Evolutionary conservation across 129 eudicot genomes (phyloP).

Genomic region (Escallonia rubra): DNA sequence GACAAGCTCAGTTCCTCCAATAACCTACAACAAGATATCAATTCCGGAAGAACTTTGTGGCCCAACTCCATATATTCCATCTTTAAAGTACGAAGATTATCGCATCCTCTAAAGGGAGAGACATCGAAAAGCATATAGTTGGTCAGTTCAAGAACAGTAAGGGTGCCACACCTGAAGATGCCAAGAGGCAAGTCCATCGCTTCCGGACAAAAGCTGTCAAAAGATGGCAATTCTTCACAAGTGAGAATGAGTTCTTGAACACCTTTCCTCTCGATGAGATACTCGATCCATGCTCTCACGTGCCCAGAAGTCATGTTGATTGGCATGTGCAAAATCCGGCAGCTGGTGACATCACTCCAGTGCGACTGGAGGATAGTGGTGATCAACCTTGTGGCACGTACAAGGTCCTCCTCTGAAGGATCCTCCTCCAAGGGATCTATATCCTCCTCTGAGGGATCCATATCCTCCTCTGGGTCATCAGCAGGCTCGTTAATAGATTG

Average conservation of each 20-base stretch:
- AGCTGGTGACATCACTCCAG: not conserved
- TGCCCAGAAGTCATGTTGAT: not conserved
- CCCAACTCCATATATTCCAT: not conserved
- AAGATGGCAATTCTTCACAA: not conserved
- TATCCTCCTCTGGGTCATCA: no score
- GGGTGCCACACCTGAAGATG: not conserved
- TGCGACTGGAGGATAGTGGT: not conserved
- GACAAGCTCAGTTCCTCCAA: constrained; percentile 1
- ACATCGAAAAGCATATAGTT: not conserved
- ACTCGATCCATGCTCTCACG: not conserved
- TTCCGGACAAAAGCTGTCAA: not conserved
- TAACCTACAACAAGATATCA: not conserved
- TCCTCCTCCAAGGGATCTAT: not conserved
- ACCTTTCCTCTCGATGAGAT: not conserved
- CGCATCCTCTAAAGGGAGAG: constrained; percentile 2
- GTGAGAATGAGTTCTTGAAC: not conserved
- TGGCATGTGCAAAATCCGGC: constrained; percentile 1
- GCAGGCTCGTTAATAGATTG: not conserved
- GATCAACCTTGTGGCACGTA: not conserved
- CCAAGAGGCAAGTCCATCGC: not conserved
- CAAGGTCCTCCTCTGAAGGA: not conserved
- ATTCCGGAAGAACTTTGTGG: not conserved
- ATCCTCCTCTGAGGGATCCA: not conserved
- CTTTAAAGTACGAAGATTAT: constrained; percentile 3
- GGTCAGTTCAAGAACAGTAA: not conserved